phyloP scores from a whole-genome alignment of 2,329 filamentous ascomycete genomes.

The Aspergillus fructus region DNA sequence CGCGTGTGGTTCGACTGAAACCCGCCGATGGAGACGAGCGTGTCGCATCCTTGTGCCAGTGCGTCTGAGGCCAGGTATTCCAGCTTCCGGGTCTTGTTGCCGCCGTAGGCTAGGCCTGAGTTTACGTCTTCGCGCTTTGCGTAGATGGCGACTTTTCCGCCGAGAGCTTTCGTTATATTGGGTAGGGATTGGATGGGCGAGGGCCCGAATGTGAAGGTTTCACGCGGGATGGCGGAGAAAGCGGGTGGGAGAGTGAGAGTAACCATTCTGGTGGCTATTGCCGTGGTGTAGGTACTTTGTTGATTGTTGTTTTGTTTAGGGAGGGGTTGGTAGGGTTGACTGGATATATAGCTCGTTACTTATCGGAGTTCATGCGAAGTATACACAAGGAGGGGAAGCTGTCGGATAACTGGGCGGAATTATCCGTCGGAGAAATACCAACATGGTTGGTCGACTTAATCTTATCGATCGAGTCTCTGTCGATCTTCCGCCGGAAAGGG shows the following conservation, averaged over 20 bases:
- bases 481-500: background rate
- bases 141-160: conserved; percentile 8
- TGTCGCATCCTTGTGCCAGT: conserved; percentile 1
- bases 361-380: background rate
- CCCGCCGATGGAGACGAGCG: conserved; percentile 8
- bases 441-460: background rate
- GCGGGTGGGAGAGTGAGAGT: background rate
- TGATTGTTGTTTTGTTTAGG: background rate
- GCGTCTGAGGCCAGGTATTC: conserved; percentile 10
- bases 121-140: conserved; percentile 11
- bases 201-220: conserved; percentile 8
- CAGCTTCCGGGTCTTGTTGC: conserved; percentile 11
- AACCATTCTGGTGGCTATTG: background rate
- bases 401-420: background rate
- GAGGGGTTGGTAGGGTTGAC: background rate
- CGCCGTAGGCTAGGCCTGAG: conserved; percentile 7
- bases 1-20: conserved; percentile 64
- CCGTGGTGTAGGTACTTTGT: background rate
- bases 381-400: background rate
- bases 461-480: background rate
- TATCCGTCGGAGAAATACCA: background rate
- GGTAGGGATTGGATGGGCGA: conserved; percentile 8
- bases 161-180: conserved; percentile 10
- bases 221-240: conserved; percentile 7
- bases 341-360: no score